A percentile compares a stretch with the other conserved stretches of the same genome.
Conservation (phyloP, 2,329 filamentous ascomycete genomes). For the Fonsecaea monophora region DNA sequence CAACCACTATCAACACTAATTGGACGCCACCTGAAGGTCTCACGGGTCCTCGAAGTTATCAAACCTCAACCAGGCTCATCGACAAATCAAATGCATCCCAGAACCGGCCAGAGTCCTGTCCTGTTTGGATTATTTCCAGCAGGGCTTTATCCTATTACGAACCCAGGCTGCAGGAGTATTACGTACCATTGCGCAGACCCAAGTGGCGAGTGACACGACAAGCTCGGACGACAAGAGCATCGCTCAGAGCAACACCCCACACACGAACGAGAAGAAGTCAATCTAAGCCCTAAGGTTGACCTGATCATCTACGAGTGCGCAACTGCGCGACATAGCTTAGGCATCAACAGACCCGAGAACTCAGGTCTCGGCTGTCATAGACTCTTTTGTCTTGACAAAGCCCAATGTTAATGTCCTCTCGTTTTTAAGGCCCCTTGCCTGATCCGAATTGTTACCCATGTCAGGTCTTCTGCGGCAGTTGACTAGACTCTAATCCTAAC, state of each 20-base stretch:
- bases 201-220: neutral
- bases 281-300: conserved; percentile 1
- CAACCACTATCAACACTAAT: conserved; percentile 1
- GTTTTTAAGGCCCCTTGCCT: neutral
- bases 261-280: neutral
- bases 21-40: conserved; percentile 2
- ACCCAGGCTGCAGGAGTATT: neutral
- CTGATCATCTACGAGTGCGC: neutral
- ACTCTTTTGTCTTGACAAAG: neutral
- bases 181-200: neutral
- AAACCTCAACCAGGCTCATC: neutral
- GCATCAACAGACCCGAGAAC: neutral
- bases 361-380: neutral
- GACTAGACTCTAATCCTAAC: neutral
- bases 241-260: neutral
- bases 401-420: neutral
- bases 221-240: neutral
- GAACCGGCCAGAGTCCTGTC: neutral
- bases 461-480: neutral
- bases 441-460: neutral
- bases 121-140: neutral
- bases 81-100: neutral
- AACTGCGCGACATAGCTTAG: neutral
- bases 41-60: neutral
- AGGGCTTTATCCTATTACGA: conserved; percentile 2